Evolutionary conservation across 352 stramenopile species (phyloP).

Genomic region (Phytophthora capsici): DNA sequence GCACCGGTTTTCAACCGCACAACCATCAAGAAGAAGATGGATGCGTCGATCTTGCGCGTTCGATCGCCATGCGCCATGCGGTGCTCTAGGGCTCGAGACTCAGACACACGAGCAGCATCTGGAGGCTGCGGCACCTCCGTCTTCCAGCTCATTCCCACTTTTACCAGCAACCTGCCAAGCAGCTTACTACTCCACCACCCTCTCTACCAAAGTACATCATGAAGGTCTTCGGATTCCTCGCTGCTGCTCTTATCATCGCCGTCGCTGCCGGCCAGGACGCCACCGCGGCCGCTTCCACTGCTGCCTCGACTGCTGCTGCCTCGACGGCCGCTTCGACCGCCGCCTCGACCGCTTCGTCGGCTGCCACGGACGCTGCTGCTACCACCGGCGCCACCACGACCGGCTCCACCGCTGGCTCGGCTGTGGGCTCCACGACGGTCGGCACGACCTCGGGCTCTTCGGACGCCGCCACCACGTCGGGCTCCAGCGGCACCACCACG

Average conservation of each 20-base stretch:
- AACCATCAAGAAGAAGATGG: conserved; percentile 16
- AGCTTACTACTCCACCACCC: conserved; percentile 28
- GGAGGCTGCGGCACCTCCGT: background rate
- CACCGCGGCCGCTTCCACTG: conserved; percentile 16
- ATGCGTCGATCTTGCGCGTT: conserved; percentile 16
- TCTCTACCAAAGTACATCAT: conserved; percentile 39
- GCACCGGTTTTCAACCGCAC: conserved; percentile 15
- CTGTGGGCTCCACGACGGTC: conserved; percentile 26
- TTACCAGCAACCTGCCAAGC: conserved; percentile 48
- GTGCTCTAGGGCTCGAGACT: conserved; percentile 14
- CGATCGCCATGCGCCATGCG: conserved; percentile 17
- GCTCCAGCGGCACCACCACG: conserved; percentile 23
- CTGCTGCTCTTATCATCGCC: conserved; percentile 49
- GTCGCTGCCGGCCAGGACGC: conserved; percentile 34
- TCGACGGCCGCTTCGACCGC: conserved; percentile 17
- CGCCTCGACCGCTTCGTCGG: conserved; percentile 18
- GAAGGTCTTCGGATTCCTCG: conserved; percentile 51
- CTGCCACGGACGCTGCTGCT: conserved; percentile 11
- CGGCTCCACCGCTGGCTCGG: conserved; percentile 18
- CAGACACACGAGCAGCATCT: background rate
- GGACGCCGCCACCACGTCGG: conserved; percentile 15
- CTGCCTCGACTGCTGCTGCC: conserved; percentile 16
- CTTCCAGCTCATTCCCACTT: conserved; percentile 41
- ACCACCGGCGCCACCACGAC: conserved; percentile 13
- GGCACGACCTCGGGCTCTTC: conserved; percentile 32